Percentiles rank a stretch among this genome's conserved stretches.
Conservation (phyloP, 805 yeast genomes). For the Ogataea ganodermae region DNA sequence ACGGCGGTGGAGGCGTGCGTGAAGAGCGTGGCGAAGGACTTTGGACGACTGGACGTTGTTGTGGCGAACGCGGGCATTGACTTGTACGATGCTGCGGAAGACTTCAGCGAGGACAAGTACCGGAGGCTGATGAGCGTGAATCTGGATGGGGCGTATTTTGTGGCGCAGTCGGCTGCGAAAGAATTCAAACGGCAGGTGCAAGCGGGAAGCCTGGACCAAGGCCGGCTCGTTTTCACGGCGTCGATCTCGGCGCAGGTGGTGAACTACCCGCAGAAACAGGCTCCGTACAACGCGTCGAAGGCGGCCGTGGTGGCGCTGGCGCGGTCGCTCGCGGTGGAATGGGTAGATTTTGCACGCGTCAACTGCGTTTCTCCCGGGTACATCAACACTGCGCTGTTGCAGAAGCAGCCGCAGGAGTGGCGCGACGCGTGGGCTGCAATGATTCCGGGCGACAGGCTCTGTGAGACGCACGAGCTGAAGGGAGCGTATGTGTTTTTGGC, state of each 20-base stretch:
- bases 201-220: conserved; percentile 27
- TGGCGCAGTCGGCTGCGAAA: conserved; percentile 48
- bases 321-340: conserved; percentile 45
- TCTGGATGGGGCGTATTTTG: conserved; percentile 47
- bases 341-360: conserved; percentile 48
- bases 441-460: conserved; percentile 47
- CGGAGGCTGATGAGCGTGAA: conserved; percentile 47
- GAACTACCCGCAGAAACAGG: conserved; percentile 49
- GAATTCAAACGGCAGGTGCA: conserved; percentile 43
- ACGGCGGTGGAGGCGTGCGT: conserved; percentile 33
- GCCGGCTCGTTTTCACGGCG: conserved; percentile 49
- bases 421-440: conserved; percentile 26
- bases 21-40: conserved; percentile 31
- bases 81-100: conserved; percentile 32
- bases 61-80: conserved; percentile 45
- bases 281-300: conserved; percentile 46
- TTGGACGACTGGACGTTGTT: conserved; percentile 42
- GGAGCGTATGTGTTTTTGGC: conserved; percentile 53
- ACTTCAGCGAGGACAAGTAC: conserved; percentile 26
- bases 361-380: conserved; percentile 51
- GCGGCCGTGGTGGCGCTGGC: conserved; percentile 47
- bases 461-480: conserved; percentile 44
- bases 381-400: conserved; percentile 43
- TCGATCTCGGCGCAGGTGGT: conserved; percentile 52
- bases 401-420: conserved; percentile 23